Evolutionary conservation across 768 basidiomycete genomes (phyloP).

Genomic region (Lentinula aciculospora): DNA sequence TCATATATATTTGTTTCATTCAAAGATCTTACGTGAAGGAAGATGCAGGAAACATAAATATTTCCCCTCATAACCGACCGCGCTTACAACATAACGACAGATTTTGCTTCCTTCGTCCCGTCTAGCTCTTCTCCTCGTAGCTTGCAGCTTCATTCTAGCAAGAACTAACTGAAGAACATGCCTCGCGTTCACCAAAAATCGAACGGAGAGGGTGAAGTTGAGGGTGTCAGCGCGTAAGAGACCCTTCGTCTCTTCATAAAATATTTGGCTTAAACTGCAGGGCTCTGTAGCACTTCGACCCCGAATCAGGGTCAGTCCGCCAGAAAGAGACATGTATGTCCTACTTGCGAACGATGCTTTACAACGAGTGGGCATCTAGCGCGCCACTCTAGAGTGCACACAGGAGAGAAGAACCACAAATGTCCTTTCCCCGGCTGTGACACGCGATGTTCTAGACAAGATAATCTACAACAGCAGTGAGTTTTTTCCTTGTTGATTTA

Average conservation of each 20-base stretch:
- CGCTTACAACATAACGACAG: slow-evolving; percentile 1
- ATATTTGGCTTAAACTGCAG: background rate
- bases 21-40: background rate
- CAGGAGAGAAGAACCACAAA: slow-evolving; percentile 87
- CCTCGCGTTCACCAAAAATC: slow-evolving; percentile 4
- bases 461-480: slow-evolving; percentile 71
- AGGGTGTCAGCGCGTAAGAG: background rate
- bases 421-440: slow-evolving; percentile 96
- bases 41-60: slow-evolving; percentile 4
- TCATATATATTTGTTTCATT: background rate
- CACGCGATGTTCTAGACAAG: slow-evolving; percentile 84
- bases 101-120: background rate
- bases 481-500: slow-evolving; percentile 16
- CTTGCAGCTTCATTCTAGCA: background rate
- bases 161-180: background rate
- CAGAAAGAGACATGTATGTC: slow-evolving; percentile 60
- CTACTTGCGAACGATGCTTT: slow-evolving; percentile 71
- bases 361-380: slow-evolving; percentile 89
- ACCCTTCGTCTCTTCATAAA: background rate
- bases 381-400: slow-evolving; percentile 84
- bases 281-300: background rate
- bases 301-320: slow-evolving; percentile 4
- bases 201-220: background rate
- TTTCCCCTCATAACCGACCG: background rate
- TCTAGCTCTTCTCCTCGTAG: background rate